Percentiles rank a stretch among this genome's conserved stretches.
Evolutionary conservation across 1,284 basidiomycete genomes (phyloP).

Genomic region (Volvariella volvacea): DNA sequence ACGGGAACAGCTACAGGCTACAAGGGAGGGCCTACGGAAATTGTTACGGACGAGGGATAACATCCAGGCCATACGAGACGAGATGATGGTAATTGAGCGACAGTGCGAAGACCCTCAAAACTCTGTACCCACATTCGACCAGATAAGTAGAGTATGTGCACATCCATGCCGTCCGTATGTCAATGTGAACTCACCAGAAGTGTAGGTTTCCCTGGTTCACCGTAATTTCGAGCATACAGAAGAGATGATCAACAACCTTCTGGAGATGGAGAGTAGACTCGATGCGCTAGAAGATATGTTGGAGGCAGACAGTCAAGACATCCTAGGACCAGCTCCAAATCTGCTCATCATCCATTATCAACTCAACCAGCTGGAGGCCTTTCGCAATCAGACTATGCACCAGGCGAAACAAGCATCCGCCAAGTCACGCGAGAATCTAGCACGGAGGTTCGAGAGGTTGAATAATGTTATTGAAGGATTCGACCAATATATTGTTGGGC

Average conservation of each 20-base stretch:
- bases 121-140: conserved; percentile 78
- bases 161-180: not conserved
- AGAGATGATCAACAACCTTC: conserved; percentile 90
- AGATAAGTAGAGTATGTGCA: conserved; percentile 77
- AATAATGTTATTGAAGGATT: conserved; percentile 79
- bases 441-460: conserved; percentile 84
- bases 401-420: conserved; percentile 84
- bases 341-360: conserved; percentile 89
- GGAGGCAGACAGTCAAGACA: conserved; percentile 61
- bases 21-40: conserved; percentile 83
- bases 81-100: conserved; percentile 86
- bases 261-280: conserved; percentile 84
- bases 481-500: conserved; percentile 79
- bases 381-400: conserved; percentile 91
- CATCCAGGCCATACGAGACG: conserved; percentile 85
- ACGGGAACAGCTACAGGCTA: conserved; percentile 90
- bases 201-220: conserved; percentile 90
- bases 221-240: conserved; percentile 93
- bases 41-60: conserved; percentile 79
- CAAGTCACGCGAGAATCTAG: conserved; percentile 61
- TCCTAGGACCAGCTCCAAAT: conserved; percentile 81
- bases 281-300: conserved; percentile 78
- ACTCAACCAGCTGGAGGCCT: conserved; percentile 84
- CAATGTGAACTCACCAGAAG: conserved; percentile 4
- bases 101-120: conserved; percentile 70